Conservation (phyloP, 2,329 filamentous ascomycete genomes). For the Westerdykella sp. region DNA sequence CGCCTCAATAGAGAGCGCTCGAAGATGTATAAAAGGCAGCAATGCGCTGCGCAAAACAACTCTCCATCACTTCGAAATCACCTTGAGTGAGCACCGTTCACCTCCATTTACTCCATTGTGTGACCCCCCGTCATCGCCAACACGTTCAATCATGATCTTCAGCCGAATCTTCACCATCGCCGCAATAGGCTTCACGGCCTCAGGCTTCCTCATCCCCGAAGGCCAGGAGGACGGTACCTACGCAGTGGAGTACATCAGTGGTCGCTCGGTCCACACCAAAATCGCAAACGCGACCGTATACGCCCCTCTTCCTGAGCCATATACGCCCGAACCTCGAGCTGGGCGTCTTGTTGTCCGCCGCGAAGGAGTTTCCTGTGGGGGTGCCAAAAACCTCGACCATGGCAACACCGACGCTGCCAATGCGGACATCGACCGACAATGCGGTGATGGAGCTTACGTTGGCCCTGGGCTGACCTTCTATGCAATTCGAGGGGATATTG, state of each 20-base stretch:
- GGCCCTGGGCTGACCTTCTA: too few species aligned
- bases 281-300: conserved; percentile 1
- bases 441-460: too few species aligned
- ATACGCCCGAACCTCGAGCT: not conserved
- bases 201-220: conserved; percentile 1
- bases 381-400: too few species aligned
- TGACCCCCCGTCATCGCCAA: not conserved
- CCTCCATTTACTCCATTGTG: not conserved
- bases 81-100: not conserved
- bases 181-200: not conserved
- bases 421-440: too few species aligned
- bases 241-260: conserved; percentile 1
- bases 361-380: too few species aligned
- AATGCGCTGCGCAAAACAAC: too few species aligned
- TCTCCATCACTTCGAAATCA: not conserved
- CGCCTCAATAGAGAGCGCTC: too few species aligned
- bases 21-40: too few species aligned
- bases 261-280: not conserved
- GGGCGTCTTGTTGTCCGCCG: too few species aligned
- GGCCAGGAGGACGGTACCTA: conserved; percentile 4
- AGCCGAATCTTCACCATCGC: not conserved
- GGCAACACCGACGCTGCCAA: too few species aligned
- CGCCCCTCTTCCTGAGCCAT: not conserved
- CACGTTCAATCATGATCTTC: not conserved
- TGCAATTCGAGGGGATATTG: too few species aligned